Base-by-base conservation (phyloP, 257 asterid genomes). In the Lavandula angustifolia region DNA sequence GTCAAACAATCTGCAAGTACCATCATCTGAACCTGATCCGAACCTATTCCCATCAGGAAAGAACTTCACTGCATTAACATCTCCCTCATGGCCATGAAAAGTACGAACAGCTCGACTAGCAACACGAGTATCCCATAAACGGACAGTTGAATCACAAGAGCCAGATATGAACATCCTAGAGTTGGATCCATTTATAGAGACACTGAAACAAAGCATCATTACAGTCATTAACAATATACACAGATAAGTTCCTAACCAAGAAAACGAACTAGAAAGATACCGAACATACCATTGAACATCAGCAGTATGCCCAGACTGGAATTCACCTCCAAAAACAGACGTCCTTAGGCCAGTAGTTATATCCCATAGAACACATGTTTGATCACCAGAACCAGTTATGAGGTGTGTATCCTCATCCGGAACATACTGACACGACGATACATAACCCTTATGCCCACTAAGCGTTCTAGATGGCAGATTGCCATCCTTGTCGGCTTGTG, bases 71-170 rank as follows among this genome's bases (percentile, higher is more conserved):
- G 96, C 56, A 81, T 78, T 86, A 72, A 94, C 97, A 77, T 94
- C 99, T 72, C 96, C 95, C 76, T 81, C 87, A 10, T 90, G 97
- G 53, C 96, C 97, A 77, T 84, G 82, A 68, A 90, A 94, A 42
- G 99, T 90, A 47, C 91, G 80, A 49, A 84, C 95, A 62, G 99
- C 97, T 64, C 97, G 90, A 82, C 99, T 94, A 62, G 99, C 99
- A 77, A 86, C 96, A 33, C 99, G 94, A 10, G 95, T 90, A 70
- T 94, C 97, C 99, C 99, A 94, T 53, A 94, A 74, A 17, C 91
- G 94, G 64, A 92, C 96, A 73, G 99, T 94, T 63, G 87, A 67
- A 82, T 94, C 99, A 73, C 99, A 90, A 22, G 97, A 94, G 32
- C 99, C 99, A 47, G 99, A 94, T 33, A 90, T 89, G 64, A 94